These are phyloP conservation scores for Vitis hybrid DNA, from an alignment of 177 flowering plant species.

Conservation along the genomic window DNA sequence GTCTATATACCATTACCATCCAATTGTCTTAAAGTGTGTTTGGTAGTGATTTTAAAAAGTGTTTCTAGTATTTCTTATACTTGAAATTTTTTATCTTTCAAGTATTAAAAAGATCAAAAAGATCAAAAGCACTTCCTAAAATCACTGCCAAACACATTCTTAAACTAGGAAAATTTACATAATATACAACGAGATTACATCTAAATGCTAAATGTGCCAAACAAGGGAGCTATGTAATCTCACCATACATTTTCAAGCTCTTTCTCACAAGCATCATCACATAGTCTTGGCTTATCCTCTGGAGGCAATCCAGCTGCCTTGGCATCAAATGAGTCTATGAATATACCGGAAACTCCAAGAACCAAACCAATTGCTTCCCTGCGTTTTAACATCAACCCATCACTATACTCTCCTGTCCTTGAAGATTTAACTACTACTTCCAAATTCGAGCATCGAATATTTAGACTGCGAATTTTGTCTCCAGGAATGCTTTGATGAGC, in stretches of 20 bases:
- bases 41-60: too few relatives aligned
- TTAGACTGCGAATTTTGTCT: constrained; percentile 17
- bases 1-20: too few relatives aligned
- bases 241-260: constrained; percentile 99
- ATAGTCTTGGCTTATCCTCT: constrained; percentile 75
- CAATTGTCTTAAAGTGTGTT: too few relatives aligned
- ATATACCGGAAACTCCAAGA: constrained; percentile 41
- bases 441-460: constrained; percentile 22
- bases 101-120: too few relatives aligned
- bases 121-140: too few relatives aligned
- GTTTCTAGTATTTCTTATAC: too few relatives aligned
- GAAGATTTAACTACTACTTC: constrained; percentile 17
- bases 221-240: constrained; percentile 49
- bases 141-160: too few relatives aligned
- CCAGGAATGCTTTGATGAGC: constrained; percentile 11
- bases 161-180: too few relatives aligned
- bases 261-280: constrained; percentile 79
- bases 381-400: constrained; percentile 29
- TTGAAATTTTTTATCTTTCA: too few relatives aligned
- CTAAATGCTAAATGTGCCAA: neutral
- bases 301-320: constrained; percentile 89
- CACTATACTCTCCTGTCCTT: constrained; percentile 13
- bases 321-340: constrained; percentile 32
- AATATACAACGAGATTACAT: too few relatives aligned
- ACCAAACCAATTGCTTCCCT: constrained; percentile 48